Evolutionary conservation across 176 grass and related monocot species (phyloP).

Genomic region (Avena eriantha): DNA sequence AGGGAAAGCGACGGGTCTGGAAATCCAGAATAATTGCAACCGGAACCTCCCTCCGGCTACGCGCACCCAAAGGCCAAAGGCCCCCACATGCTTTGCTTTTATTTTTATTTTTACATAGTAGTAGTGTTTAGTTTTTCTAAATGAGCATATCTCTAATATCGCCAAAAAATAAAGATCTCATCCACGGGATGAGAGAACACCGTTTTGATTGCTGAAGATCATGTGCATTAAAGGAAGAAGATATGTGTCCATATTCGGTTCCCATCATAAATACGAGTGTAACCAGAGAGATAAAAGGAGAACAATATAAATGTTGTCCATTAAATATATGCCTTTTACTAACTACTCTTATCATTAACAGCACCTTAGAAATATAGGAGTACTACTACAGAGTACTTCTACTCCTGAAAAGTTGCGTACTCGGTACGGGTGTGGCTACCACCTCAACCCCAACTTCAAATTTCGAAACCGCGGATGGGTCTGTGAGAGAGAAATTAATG

Average conservation of each 20-base stretch:
- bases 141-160: no score
- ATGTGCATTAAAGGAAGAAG: not conserved
- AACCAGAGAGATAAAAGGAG: not conserved
- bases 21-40: slow-evolving; percentile 45
- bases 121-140: no score
- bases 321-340: no score
- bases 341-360: no score
- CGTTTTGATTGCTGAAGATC: not conserved
- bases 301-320: no score
- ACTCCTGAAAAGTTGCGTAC: slow-evolving; percentile 40
- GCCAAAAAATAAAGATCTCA: no score
- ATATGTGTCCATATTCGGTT: not conserved
- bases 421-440: slow-evolving; percentile 40
- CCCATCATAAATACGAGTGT: not conserved
- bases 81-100: not conserved
- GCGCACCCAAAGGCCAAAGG: not conserved
- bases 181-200: not conserved
- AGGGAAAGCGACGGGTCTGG: slow-evolving; percentile 55
- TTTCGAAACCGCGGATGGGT: slow-evolving; percentile 58
- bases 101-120: not conserved
- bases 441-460: slow-evolving; percentile 21
- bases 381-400: no score
- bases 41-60: not conserved
- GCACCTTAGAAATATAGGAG: no score
- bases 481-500: slow-evolving; percentile 40